Evolutionary conservation across 2,329 filamentous ascomycete species (phyloP), one percentile per base, ranked within the genome.

Genomic region (Zasmidium cellare): DNA sequence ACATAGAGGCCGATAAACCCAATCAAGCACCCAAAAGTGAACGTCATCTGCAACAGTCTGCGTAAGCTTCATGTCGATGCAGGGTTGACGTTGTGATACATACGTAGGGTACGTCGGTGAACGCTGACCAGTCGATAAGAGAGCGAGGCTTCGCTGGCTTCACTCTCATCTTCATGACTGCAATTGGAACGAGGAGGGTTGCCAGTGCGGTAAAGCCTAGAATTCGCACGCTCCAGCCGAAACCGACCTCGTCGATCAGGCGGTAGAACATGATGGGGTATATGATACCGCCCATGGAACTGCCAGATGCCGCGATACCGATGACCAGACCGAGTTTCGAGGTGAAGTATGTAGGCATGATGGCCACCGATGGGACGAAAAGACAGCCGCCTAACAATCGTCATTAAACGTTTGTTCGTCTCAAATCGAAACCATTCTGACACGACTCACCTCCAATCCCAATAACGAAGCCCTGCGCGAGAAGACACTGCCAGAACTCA

Each of bases 401-500:
- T 41, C n/a, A 41, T n/a, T n/a, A n/a, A n/a, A n/a, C n/a, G n/a
- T n/a, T n/a, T n/a, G n/a, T n/a, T n/a, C n/a, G n/a, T n/a, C n/a
- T n/a, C n/a, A n/a, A n/a, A n/a, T n/a, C n/a, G n/a, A n/a, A n/a
- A n/a, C n/a, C n/a, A 18, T n/a, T 16, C 12, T 41, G n/a, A n/a
- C 12, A 41, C 6, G 16, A n/a, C 35, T 41, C 35, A 41, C 35
- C 35, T 41, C 35, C 35, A 18, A 41, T 41, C 7, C 35, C 35
- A 41, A 41, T 41, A 14, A 41, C 35, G 35, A 82, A 72, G 0
- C 74, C 80, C 61, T 82, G 80, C 1, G 79, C 74, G 16, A 82
- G 75, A 7, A 82, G 69, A 9, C 81, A 74, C 60, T 82, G 79
- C 72, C 76, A 82, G 73, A 79, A 82, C 47, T 71, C 61, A 2